These are phyloP conservation scores for Seminavis robusta DNA, from an alignment of 108 stramenopile genomes.

Conservation along the genomic window DNA sequence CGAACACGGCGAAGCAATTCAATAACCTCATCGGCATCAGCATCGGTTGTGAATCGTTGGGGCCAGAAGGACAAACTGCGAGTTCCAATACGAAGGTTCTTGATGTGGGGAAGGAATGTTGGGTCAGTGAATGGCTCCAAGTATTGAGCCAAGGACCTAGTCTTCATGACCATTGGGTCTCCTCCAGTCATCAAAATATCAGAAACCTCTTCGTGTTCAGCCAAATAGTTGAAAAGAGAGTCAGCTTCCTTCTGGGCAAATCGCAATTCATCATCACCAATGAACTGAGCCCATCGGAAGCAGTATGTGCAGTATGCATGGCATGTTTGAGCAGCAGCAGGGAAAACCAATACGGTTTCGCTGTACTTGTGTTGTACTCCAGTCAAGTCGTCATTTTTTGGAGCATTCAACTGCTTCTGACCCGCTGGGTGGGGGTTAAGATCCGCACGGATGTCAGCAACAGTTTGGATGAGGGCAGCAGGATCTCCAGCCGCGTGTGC, in stretches of 20 bases:
- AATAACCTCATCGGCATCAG: slow-evolving; percentile 54
- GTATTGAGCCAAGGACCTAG: slow-evolving; percentile 39
- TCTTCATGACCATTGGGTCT: slow-evolving; percentile 65
- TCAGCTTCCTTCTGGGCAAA: slow-evolving; percentile 59
- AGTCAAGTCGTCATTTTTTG: slow-evolving; percentile 31
- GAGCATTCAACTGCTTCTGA: slow-evolving; percentile 55
- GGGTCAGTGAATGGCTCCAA: slow-evolving; percentile 50
- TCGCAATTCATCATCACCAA: slow-evolving; percentile 45
- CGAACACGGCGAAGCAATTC: slow-evolving; percentile 37
- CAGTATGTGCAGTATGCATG: slow-evolving; percentile 68
- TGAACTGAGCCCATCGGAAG: slow-evolving; percentile 69
- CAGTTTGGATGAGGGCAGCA: slow-evolving; percentile 21
- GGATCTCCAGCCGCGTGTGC: slow-evolving; percentile 36
- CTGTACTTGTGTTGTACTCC: slow-evolving; percentile 68
- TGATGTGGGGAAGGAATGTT: slow-evolving; percentile 47
- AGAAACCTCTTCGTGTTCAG: slow-evolving; percentile 36
- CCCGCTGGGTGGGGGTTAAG: slow-evolving; percentile 68
- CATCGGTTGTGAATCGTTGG: slow-evolving; percentile 54
- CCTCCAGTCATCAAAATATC: slow-evolving; percentile 68
- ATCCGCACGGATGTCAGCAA: slow-evolving; percentile 38
- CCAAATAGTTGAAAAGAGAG: slow-evolving; percentile 43
- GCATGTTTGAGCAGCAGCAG: slow-evolving; percentile 57
- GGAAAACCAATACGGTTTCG: slow-evolving; percentile 56
- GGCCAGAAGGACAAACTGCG: slow-evolving; percentile 58
- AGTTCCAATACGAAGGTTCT: slow-evolving; percentile 63